Evolutionary conservation across 495 filamentous ascomycete species (phyloP).

Genomic region (Neurospora intermedia): DNA sequence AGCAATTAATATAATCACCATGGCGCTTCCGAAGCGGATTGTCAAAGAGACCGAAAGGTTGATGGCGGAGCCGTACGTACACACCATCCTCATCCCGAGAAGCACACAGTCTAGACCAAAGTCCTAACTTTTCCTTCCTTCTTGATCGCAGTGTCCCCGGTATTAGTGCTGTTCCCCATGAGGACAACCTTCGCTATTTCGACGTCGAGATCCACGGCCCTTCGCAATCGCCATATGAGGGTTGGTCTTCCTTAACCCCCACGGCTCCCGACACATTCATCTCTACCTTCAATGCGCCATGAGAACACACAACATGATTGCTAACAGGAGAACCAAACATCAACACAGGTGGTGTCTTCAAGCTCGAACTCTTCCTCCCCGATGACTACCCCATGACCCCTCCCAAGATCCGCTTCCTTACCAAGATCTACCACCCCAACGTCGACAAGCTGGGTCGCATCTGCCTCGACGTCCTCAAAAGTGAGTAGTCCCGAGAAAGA

Average conservation of each 20-base stretch:
- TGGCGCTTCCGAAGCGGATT: slow-evolving; percentile 89
- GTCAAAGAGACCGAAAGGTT: slow-evolving; percentile 97
- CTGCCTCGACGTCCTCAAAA: slow-evolving; percentile 95
- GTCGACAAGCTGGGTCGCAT: slow-evolving; percentile 96
- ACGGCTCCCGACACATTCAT: neutral
- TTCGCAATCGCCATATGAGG: slow-evolving; percentile 86
- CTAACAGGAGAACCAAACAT: neutral
- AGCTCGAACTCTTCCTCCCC: slow-evolving; percentile 95
- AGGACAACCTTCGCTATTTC: slow-evolving; percentile 96
- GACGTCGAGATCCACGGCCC: slow-evolving; percentile 97
- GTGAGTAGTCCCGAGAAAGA: slow-evolving; percentile 36
- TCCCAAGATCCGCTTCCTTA: slow-evolving; percentile 95
- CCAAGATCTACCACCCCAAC: slow-evolving; percentile 98
- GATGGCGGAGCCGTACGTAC: slow-evolving; percentile 84
- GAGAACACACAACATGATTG: neutral
- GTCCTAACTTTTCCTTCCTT: slow-evolving; percentile 11
- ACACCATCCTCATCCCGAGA: neutral
- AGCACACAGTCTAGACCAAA: neutral
- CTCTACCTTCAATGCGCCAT: neutral
- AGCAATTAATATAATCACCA: slow-evolving; percentile 13
- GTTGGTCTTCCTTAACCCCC: slow-evolving; percentile 30
- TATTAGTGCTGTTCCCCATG: slow-evolving; percentile 95
- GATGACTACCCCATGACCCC: slow-evolving; percentile 99
- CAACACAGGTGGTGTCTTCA: slow-evolving; percentile 75
- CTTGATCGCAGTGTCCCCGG: slow-evolving; percentile 63